Evolutionary conservation across 2,329 filamentous ascomycete genomes (phyloP).

Genomic region (Claviceps purpurea): DNA sequence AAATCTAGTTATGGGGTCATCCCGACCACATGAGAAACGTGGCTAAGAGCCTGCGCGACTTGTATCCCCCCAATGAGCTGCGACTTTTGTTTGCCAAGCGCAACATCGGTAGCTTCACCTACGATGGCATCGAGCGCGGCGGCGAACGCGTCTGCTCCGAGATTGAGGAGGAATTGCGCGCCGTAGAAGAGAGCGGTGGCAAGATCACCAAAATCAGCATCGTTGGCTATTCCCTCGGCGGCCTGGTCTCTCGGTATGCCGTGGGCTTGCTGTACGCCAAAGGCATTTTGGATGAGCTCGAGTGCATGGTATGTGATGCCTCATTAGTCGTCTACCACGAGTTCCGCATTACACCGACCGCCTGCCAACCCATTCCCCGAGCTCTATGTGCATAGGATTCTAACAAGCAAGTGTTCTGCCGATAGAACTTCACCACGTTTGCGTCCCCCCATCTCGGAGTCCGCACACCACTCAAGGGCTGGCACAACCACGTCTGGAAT

Average conservation of each 20-base stretch:
- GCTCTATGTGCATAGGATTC: background rate
- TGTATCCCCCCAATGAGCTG: slow-evolving; percentile 47
- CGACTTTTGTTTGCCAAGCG: slow-evolving; percentile 60
- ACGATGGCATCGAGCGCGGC: slow-evolving; percentile 55
- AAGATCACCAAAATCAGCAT: slow-evolving; percentile 72
- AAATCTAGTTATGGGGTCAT: slow-evolving; percentile 58
- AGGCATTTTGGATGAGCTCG: slow-evolving; percentile 63
- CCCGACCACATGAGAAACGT: slow-evolving; percentile 59
- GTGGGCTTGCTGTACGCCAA: slow-evolving; percentile 72
- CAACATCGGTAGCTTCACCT: slow-evolving; percentile 60
- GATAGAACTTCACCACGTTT: slow-evolving; percentile 81
- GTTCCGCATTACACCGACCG: background rate
- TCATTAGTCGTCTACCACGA: background rate
- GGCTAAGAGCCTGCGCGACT: slow-evolving; percentile 48
- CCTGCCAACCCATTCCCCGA: background rate
- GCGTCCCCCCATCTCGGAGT: slow-evolving; percentile 75
- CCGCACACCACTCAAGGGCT: slow-evolving; percentile 52
- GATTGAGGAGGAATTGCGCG: slow-evolving; percentile 49
- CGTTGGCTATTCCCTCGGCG: slow-evolving; percentile 80
- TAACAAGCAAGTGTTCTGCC: background rate
- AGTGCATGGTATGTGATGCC: slow-evolving; percentile 51
- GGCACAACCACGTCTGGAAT: slow-evolving; percentile 61
- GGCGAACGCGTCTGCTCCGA: slow-evolving; percentile 55
- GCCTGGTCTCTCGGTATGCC: slow-evolving; percentile 74
- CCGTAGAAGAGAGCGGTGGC: slow-evolving; percentile 47